Evolutionary conservation across 331 rosid genomes (phyloP).

Genomic region (Cydonia oblonga): DNA sequence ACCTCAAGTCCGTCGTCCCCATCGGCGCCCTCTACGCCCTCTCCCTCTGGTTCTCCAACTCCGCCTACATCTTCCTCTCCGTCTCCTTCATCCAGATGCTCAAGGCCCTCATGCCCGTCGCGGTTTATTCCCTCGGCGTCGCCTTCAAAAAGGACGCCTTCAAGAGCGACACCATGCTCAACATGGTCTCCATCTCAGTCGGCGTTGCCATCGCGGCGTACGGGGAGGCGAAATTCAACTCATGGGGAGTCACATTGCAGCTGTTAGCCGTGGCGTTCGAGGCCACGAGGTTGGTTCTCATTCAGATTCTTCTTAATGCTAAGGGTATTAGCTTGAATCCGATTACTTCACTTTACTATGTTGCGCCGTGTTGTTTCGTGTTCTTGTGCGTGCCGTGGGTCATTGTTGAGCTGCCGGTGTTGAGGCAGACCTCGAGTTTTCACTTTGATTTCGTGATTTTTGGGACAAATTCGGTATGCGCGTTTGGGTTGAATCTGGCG

Average conservation of each 20-base stretch:
- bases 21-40: slow-evolving; percentile 87
- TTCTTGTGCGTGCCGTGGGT: slow-evolving; percentile 84
- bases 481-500: slow-evolving; percentile 82
- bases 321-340: slow-evolving; percentile 83
- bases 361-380: slow-evolving; percentile 78
- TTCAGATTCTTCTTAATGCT: slow-evolving; percentile 69
- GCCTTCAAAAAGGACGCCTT: slow-evolving; percentile 41
- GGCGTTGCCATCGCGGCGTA: slow-evolving; percentile 87
- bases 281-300: slow-evolving; percentile 77
- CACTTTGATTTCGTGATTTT: slow-evolving; percentile 24
- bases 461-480: slow-evolving; percentile 56
- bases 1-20: slow-evolving; percentile 70
- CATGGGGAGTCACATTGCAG: slow-evolving; percentile 64
- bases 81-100: slow-evolving; percentile 96
- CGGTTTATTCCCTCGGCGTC: slow-evolving; percentile 77
- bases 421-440: slow-evolving; percentile 69
- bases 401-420: slow-evolving; percentile 55
- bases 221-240: slow-evolving; percentile 71
- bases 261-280: slow-evolving; percentile 76
- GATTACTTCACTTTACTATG: slow-evolving; percentile 76
- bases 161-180: slow-evolving; percentile 57
- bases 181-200: slow-evolving; percentile 77
- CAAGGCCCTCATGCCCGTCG: slow-evolving; percentile 91
- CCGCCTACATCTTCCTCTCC: slow-evolving; percentile 77
- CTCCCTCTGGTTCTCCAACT: slow-evolving; percentile 88